A percentile compares a stretch with the other conserved stretches of the same genome.
Evolutionary conservation across 2,329 filamentous ascomycete species (phyloP).

Genomic region (Colletotrichum sp.): DNA sequence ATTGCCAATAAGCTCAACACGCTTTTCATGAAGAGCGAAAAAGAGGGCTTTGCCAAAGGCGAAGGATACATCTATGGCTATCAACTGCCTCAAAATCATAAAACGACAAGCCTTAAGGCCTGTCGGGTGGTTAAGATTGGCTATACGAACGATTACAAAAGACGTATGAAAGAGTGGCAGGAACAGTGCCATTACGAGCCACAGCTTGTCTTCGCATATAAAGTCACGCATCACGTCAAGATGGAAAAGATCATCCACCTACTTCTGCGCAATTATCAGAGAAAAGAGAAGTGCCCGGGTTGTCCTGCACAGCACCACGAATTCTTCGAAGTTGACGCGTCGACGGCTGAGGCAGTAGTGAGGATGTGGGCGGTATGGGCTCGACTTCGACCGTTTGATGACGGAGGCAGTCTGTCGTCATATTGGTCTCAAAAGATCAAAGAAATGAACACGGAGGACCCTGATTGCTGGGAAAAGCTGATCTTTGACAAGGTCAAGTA

Average conservation of each 20-base stretch:
- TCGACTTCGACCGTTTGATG: constrained; percentile 30
- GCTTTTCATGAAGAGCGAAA: not conserved
- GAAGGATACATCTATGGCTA: not conserved
- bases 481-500: not conserved
- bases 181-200: constrained; percentile 29
- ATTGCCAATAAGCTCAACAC: not conserved
- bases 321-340: constrained; percentile 30
- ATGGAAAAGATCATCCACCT: constrained; percentile 34
- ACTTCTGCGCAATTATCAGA: constrained; percentile 29
- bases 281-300: constrained; percentile 28
- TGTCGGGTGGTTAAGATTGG: constrained; percentile 33
- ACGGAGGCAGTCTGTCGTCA: constrained; percentile 25
- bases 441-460: not conserved
- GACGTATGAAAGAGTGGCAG: constrained; percentile 29
- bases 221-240: constrained; percentile 26
- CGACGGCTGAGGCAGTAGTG: constrained; percentile 21
- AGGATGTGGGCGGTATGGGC: constrained; percentile 32
- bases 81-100: not conserved
- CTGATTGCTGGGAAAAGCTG: not conserved
- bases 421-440: constrained; percentile 23
- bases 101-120: not conserved
- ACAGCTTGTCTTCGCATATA: constrained; percentile 15
- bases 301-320: constrained; percentile 29
- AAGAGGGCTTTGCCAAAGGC: not conserved
- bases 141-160: constrained; percentile 21